These are phyloP conservation scores for Neurospora hispaniola DNA, from an alignment of 495 filamentous ascomycete genomes.

Conservation along the genomic window DNA sequence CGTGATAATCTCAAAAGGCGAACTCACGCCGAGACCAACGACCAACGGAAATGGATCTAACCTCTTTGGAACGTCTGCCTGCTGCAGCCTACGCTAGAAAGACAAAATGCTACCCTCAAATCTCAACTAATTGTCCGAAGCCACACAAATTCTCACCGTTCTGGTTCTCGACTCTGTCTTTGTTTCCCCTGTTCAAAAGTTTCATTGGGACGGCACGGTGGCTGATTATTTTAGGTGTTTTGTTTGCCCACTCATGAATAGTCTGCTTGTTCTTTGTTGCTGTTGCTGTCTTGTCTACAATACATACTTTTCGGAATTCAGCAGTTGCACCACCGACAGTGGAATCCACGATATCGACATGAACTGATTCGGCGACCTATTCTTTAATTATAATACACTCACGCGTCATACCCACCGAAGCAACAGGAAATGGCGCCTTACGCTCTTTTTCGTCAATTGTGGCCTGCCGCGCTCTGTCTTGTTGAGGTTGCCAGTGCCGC, in stretches of 20 bases:
- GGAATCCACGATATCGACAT: neutral
- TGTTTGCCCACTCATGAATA: neutral
- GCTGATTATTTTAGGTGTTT: too few species aligned
- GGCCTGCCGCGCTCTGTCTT: neutral
- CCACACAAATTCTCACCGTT: neutral
- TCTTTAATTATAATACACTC: neutral
- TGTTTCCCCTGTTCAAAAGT: neutral
- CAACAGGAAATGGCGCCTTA: neutral
- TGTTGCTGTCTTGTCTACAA: neutral
- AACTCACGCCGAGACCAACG: neutral
- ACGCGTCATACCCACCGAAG: neutral
- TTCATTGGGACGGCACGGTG: neutral
- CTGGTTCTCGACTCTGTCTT: neutral
- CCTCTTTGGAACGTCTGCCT: neutral
- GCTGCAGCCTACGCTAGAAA: neutral
- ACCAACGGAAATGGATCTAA: neutral
- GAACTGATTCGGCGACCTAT: neutral
- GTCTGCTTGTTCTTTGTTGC: neutral
- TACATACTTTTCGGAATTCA: neutral
- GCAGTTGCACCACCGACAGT: neutral
- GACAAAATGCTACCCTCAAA: neutral
- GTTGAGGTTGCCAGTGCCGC: neutral
- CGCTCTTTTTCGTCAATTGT: neutral
- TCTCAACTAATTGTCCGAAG: neutral
- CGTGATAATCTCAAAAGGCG: neutral